Base-by-base conservation (phyloP, 768 basidiomycete species). In the Hericium alpestre region DNA sequence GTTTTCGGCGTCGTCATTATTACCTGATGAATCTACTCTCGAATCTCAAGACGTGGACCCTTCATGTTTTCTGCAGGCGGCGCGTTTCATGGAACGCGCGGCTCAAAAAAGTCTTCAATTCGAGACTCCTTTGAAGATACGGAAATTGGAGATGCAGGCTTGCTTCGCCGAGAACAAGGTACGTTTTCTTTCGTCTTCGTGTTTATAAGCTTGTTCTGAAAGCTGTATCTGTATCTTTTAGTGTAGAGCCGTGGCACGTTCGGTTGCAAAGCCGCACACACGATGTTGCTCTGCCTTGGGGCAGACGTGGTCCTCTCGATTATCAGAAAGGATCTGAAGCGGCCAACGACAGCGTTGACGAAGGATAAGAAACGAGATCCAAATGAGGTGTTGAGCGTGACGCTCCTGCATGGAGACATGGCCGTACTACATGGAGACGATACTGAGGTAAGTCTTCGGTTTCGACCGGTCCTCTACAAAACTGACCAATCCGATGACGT, bases 121-220 rank as follows among this genome's bases (percentile, higher is more conserved):
- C 54, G n/a, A 27, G 61, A 2, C 38, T 59, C 5, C 12, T 54
- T 16, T 56, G 53, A 16, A 54, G 18, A 20, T 48, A 60, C 32
- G 20, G 15, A 25, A 37, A 46, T 6, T 37, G 47, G 16, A 59
- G 51, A 39, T 60, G 13, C 50, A 57, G 5, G 61, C 61, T 16
- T 62, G 59, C 55, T 41, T 27, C n/a, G 56, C 58, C 18, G 58
- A 54, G 23, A 58, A 55, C n/a, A 61, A 61, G 60, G 60, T 61
- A 48, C 52, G 55, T 27, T 6, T 27, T 3, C 37, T n/a, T n/a
- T n/a, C 27, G 22, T 6, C 16, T 13, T 47, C 4, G 15, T 27
- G 6, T 27, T 6, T 6, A 27, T 27, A 16, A 1, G 23, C 38
- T 37, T 37, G 20, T 41, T 39, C 40, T 60, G n/a, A 40, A 54